Evolutionary conservation across 768 basidiomycete species (phyloP).

Genomic region (Kwoniella bestiolae): DNA sequence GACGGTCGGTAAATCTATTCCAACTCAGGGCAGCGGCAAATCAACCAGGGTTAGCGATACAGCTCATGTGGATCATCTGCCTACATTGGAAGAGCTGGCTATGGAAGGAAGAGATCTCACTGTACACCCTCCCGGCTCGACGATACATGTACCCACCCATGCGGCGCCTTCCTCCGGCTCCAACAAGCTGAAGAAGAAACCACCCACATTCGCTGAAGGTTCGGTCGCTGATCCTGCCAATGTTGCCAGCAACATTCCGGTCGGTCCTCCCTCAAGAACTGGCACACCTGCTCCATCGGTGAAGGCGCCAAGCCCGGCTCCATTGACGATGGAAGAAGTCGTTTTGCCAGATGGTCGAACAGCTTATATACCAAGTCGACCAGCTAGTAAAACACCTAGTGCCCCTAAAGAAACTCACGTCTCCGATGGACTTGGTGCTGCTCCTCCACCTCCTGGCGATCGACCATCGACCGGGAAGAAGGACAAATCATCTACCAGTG

Average conservation of each 20-base stretch:
- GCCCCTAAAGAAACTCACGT: not conserved
- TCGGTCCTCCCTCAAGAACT: slow-evolving; percentile 12
- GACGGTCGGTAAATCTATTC: slow-evolving; percentile 17
- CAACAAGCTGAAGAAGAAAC: slow-evolving; percentile 34
- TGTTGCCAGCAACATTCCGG: not conserved
- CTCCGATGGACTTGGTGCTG: not conserved
- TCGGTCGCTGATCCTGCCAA: slow-evolving; percentile 3
- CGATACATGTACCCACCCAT: slow-evolving; percentile 10
- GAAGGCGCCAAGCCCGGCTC: not conserved
- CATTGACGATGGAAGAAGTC: slow-evolving; percentile 29
- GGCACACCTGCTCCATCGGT: slow-evolving; percentile 14
- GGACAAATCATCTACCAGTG: slow-evolving; percentile 14
- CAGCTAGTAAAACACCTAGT: not conserved
- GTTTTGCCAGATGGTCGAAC: slow-evolving; percentile 42
- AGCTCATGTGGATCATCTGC: slow-evolving; percentile 11
- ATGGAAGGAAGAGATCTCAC: slow-evolving; percentile 18
- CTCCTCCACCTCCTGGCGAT: slow-evolving; percentile 14
- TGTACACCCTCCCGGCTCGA: slow-evolving; percentile 15
- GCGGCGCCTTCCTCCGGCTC: slow-evolving; percentile 11
- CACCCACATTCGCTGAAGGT: slow-evolving; percentile 3
- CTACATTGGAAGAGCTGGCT: slow-evolving; percentile 13
- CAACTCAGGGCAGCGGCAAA: slow-evolving; percentile 23
- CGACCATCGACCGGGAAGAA: slow-evolving; percentile 21
- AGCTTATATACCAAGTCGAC: slow-evolving; percentile 35
- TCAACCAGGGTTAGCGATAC: slow-evolving; percentile 46